Conservation (phyloP, 2,329 filamentous ascomycete genomes). For the Penicillium sp. region DNA sequence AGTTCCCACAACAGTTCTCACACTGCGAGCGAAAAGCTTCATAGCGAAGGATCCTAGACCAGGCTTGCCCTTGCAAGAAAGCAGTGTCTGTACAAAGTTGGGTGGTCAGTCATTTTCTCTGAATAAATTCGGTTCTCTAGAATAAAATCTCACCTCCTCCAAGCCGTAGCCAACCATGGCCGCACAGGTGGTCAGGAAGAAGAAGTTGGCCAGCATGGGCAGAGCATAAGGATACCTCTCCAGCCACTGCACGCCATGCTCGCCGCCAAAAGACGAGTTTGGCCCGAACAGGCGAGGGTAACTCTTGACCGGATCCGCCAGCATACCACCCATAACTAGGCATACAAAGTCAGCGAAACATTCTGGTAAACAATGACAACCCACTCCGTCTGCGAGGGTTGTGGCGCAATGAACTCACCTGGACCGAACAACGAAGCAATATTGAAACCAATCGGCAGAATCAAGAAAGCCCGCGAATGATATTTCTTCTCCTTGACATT, state of each 20-base stretch:
- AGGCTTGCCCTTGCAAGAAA: conserved; percentile 49
- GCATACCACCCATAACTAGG: conserved; percentile 63
- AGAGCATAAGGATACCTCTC: conserved; percentile 66
- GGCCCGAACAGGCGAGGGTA: conserved; percentile 66
- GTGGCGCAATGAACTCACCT: conserved; percentile 42
- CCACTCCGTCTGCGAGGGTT: conserved; percentile 1
- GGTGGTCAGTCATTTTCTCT: neutral
- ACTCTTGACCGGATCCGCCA: conserved; percentile 66
- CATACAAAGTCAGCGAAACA: conserved; percentile 2
- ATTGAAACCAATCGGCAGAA: conserved; percentile 69
- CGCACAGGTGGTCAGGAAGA: conserved; percentile 59
- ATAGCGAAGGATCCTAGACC: conserved; percentile 46
- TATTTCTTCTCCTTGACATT: conserved; percentile 70
- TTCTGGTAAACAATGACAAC: neutral
- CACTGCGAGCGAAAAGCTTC: conserved; percentile 30
- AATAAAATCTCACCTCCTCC: conserved; percentile 54
- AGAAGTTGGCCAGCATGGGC: conserved; percentile 66
- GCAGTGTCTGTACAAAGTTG: conserved; percentile 46
- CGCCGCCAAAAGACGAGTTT: conserved; percentile 58
- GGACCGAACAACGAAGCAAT: conserved; percentile 58
- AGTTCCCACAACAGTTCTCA: conserved; percentile 30
- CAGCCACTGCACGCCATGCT: conserved; percentile 63
- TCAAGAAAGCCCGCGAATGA: conserved; percentile 57
- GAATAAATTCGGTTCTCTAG: neutral
- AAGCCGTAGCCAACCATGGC: conserved; percentile 62